phyloP scores from a whole-genome alignment of 2,329 filamentous ascomycete species.

The Esteya vermicola region DNA sequence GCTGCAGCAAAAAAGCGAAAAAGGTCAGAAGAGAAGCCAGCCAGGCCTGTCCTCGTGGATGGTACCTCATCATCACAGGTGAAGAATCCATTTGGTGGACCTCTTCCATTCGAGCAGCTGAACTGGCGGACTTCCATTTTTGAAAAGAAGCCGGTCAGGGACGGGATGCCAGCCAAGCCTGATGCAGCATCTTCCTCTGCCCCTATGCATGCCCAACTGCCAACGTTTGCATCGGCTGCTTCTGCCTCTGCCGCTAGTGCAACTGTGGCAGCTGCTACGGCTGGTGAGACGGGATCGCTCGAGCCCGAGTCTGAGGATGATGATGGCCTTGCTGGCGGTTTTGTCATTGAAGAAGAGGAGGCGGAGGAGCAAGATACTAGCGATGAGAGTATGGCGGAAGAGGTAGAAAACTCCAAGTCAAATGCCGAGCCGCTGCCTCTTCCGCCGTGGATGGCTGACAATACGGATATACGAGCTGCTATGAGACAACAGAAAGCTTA shows the following conservation, averaged over 20 bases:
- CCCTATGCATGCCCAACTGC: too few relatives aligned
- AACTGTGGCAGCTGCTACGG: constrained; percentile 1
- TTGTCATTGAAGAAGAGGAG: constrained; percentile 27
- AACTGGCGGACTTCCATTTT: constrained; percentile 50
- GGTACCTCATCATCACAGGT: constrained; percentile 25
- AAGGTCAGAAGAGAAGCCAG: constrained; percentile 13
- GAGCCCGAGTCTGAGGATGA: constrained; percentile 18
- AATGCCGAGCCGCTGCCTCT: constrained; percentile 40
- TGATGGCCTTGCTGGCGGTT: constrained; percentile 48
- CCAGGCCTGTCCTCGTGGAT: background rate
- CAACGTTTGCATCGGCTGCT: background rate
- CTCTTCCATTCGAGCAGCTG: constrained; percentile 81
- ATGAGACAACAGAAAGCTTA: constrained; percentile 42
- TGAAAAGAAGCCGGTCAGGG: constrained; percentile 21
- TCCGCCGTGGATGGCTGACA: constrained; percentile 60
- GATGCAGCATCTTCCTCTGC: background rate
- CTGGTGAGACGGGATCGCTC: constrained; percentile 11
- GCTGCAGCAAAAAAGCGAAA: constrained; percentile 45
- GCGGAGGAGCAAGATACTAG: background rate
- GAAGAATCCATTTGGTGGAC: constrained; percentile 57
- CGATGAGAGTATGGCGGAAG: too few relatives aligned
- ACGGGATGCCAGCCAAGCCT: constrained; percentile 8
- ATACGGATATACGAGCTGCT: constrained; percentile 51
- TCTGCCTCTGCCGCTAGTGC: background rate
- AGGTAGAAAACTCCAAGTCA: too few relatives aligned